These are phyloP conservation scores for Liriodendron chinense DNA, from an alignment of 164 flowering plant genomes.

Conservation along the genomic window DNA sequence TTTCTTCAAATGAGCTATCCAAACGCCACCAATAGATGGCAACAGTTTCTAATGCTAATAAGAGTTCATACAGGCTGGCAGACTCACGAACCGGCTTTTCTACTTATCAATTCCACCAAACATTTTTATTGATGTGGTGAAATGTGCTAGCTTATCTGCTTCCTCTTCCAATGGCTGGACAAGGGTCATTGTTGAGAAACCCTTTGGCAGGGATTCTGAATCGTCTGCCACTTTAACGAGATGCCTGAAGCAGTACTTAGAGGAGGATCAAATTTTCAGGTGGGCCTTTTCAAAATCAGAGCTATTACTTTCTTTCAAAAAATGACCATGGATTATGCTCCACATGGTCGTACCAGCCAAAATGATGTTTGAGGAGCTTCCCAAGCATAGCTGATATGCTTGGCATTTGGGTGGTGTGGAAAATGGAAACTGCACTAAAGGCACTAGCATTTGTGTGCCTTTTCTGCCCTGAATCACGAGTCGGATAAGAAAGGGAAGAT, in stretches of 20 bases:
- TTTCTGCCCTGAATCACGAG: too few relatives aligned
- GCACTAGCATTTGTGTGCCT: too few relatives aligned
- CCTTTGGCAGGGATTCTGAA: conserved; percentile 92
- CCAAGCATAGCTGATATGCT: too few relatives aligned
- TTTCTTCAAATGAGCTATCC: too few relatives aligned
- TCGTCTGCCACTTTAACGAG: conserved; percentile 82
- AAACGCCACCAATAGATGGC: too few relatives aligned
- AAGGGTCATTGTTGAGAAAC: conserved; percentile 94
- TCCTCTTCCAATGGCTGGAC: conserved; percentile 93
- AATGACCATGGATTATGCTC: neutral
- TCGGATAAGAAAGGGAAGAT: too few relatives aligned
- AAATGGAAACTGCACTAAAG: too few relatives aligned
- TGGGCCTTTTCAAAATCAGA: conserved; percentile 8
- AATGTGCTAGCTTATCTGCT: conserved; percentile 73
- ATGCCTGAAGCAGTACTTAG: conserved; percentile 66
- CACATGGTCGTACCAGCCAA: too few relatives aligned
- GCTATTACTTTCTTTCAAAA: neutral
- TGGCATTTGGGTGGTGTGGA: too few relatives aligned
- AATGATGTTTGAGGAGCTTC: too few relatives aligned
- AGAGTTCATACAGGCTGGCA: conserved; percentile 53
- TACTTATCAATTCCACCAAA: conserved; percentile 93
- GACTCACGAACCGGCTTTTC: conserved; percentile 73
- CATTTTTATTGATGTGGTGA: conserved; percentile 78
- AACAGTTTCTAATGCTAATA: neutral
- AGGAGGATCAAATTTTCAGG: conserved; percentile 95